Percentiles rank a stretch among this genome's conserved stretches.
These are phyloP conservation scores for Naganishia kalamii DNA, from an alignment of 768 basidiomycete genomes.

Conservation along the genomic window DNA sequence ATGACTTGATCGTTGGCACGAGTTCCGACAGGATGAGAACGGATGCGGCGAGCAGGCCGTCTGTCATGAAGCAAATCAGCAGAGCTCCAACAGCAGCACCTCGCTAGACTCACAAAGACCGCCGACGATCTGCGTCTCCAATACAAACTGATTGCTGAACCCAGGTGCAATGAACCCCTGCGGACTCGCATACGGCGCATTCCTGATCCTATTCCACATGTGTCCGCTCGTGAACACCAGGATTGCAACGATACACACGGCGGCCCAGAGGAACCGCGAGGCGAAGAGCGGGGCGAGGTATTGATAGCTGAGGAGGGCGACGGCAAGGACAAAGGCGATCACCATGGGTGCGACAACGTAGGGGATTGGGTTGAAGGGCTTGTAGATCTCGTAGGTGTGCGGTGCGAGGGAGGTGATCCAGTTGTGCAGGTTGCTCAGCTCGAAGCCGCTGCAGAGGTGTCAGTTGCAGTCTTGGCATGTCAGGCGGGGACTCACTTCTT, in stretches of 20 bases:
- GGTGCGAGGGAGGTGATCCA: conserved; percentile 70
- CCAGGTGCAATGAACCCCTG: conserved; percentile 55
- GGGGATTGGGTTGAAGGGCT: conserved; percentile 56
- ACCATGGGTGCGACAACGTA: conserved; percentile 52
- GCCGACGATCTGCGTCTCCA: conserved; percentile 82
- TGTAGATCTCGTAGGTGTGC: conserved; percentile 67
- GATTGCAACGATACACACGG: conserved; percentile 58
- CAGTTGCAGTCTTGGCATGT: neutral
- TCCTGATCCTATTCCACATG: conserved; percentile 94
- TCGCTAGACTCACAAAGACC: conserved; percentile 64
- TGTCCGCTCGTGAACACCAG: conserved; percentile 82
- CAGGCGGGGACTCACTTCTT: conserved; percentile 16
- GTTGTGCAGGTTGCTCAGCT: conserved; percentile 66
- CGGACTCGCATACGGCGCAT: conserved; percentile 55
- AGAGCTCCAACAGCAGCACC: neutral
- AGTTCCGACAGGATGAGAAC: conserved; percentile 67
- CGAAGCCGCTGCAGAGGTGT: conserved; percentile 62
- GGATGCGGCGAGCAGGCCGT: conserved; percentile 70
- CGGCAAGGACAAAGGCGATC: conserved; percentile 53
- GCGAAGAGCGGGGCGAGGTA: conserved; percentile 40
- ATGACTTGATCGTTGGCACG: conserved; percentile 62
- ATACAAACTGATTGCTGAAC: conserved; percentile 82
- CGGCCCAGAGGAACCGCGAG: conserved; percentile 45
- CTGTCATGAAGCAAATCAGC: conserved; percentile 48
- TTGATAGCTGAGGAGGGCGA: conserved; percentile 51